A percentile compares a stretch with the other conserved stretches of the same genome.
Conservation (phyloP, 108 stramenopile species). For the Conticribra weissflogii region DNA sequence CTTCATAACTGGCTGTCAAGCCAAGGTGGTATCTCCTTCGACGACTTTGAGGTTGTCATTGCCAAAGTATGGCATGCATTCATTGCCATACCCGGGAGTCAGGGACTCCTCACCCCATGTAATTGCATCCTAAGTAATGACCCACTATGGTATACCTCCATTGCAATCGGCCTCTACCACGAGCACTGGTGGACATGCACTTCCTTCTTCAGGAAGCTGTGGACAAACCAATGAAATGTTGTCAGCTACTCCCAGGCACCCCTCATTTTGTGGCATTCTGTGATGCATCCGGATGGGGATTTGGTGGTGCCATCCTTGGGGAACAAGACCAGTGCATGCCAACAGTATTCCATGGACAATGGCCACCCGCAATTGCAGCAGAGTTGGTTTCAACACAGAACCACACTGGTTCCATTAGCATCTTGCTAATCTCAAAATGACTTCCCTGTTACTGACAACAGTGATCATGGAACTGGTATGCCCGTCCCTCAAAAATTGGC, state of each 20-base stretch:
- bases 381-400: background rate
- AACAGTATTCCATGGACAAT: conserved; percentile 10
- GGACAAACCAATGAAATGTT: conserved; percentile 4
- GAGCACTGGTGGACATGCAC: background rate
- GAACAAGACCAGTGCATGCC: background rate
- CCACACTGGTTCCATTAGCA: background rate
- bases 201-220: background rate
- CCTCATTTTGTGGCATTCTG: conserved; percentile 14
- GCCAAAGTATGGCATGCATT: conserved; percentile 12
- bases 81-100: conserved; percentile 7
- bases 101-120: background rate
- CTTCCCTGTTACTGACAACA: background rate
- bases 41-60: background rate
- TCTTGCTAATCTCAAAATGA: background rate
- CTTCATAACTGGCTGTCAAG: conserved; percentile 2
- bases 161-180: background rate
- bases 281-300: conserved; percentile 23
- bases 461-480: background rate
- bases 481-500: background rate
- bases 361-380: conserved; percentile 1
- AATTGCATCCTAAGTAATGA: background rate
- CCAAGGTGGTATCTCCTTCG: too few relatives aligned
- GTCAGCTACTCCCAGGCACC: background rate
- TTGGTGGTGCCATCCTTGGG: conserved; percentile 29
- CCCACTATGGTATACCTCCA: background rate